Evolutionary conservation across 2,329 filamentous ascomycete genomes (phyloP), one percentile per base, ranked within the genome.

Genomic region (Aspergillus clavatus): DNA sequence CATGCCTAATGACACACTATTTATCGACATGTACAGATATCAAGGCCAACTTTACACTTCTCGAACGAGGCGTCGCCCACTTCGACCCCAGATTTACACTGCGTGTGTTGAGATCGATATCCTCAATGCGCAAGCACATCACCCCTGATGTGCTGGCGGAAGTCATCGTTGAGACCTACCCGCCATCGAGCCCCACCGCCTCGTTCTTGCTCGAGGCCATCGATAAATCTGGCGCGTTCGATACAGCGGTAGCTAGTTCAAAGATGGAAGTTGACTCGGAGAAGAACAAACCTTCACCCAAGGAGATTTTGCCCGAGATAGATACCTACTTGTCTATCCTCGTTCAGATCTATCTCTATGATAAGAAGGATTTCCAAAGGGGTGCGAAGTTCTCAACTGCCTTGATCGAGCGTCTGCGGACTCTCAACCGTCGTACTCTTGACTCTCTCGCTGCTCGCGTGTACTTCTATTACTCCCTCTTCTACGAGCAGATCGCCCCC

Each of bases 401-500:
- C 58, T 78, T 98, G 43, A 83, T 89, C 41, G 87, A 91, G 63
- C 85, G 86, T 64, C 84, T 97, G 66, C 89, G 94, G 61, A 79
- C 83, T 42, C 78, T 95, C 65, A 98, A 98, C 76, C 86, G 93
- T 52, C 84, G 93, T 59, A 97, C 93, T 19, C 76, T 98, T 51
- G 93, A 98, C 69, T 89, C 90, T 40, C 81, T 98, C 47, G 87
- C 90, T 47, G 89, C 91, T 54, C 94, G 94, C 71, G 89, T 91
- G 52, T 98, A 96, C 78, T 97, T 96, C 72, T 98, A 98, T 77
- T 95, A 89, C 72, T 89, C 89, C 19, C 78, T 97, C 59, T 97
- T 97, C 76, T 89, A 86, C 72, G 93, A 98, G 77, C 84, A 94
- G 69, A 80, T 94, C 51, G 81, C 83, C 49, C 90, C 91, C 18